Conservation (phyloP, 2,329 filamentous ascomycete genomes). For the Diaporthe citrichinensis region DNA sequence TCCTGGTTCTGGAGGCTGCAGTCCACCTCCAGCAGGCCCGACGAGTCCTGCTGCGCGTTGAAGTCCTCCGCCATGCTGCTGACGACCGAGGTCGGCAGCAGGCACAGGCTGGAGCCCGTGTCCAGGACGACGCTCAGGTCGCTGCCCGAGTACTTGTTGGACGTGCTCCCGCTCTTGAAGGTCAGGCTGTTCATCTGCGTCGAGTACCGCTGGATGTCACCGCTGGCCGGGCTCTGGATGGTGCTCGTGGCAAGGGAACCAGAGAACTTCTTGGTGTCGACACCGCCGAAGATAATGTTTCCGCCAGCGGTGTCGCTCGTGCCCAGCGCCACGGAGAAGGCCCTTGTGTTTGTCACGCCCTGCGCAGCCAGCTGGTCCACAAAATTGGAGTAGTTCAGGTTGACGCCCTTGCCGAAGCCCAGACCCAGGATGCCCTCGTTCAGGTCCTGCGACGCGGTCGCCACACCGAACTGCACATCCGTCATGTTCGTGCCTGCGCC, state of each 20-base stretch:
- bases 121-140: slow-evolving; percentile 69
- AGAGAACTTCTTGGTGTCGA: slow-evolving; percentile 61
- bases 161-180: slow-evolving; percentile 50
- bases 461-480: slow-evolving; percentile 72
- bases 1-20: slow-evolving; percentile 50
- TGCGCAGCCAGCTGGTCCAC: slow-evolving; percentile 61
- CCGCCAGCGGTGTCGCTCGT: slow-evolving; percentile 47
- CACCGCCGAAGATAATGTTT: slow-evolving; percentile 59
- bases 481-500: slow-evolving; percentile 54
- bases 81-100: slow-evolving; percentile 72
- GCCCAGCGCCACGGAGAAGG: slow-evolving; percentile 53
- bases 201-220: slow-evolving; percentile 57
- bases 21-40: slow-evolving; percentile 59
- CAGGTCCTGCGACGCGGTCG: slow-evolving; percentile 59
- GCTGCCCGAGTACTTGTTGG: slow-evolving; percentile 46
- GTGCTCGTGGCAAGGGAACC: slow-evolving; percentile 52
- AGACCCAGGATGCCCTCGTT: slow-evolving; percentile 76
- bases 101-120: slow-evolving; percentile 77
- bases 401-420: slow-evolving; percentile 68
- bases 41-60: slow-evolving; percentile 59
- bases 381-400: slow-evolving; percentile 60
- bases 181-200: slow-evolving; percentile 56
- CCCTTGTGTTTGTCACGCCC: slow-evolving; percentile 59
- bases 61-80: slow-evolving; percentile 59
- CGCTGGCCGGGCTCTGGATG: slow-evolving; percentile 48